Conservation (phyloP, 2,329 filamentous ascomycete species). For the Xylariomycetidae sp. region DNA sequence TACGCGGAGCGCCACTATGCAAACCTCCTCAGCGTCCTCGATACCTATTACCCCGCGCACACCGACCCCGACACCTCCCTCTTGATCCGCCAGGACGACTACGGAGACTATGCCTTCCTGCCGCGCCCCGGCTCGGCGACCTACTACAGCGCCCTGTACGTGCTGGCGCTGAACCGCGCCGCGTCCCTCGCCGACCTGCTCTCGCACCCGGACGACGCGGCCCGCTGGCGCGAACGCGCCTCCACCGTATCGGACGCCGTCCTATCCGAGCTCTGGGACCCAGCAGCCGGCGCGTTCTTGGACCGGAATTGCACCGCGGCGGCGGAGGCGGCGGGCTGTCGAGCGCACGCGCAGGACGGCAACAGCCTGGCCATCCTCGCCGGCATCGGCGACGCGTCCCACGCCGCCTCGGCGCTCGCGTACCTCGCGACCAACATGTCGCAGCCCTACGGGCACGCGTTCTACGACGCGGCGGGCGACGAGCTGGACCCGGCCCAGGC, state of each 20-base stretch:
- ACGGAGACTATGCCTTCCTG: constrained; percentile 50
- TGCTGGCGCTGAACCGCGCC: constrained; percentile 39
- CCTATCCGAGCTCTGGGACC: constrained; percentile 37
- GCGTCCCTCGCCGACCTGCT: constrained; percentile 35
- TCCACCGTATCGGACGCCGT: constrained; percentile 30
- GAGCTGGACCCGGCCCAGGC: constrained; percentile 23
- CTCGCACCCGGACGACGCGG: constrained; percentile 27
- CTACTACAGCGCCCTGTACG: constrained; percentile 49
- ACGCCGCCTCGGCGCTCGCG: constrained; percentile 30
- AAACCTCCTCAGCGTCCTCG: constrained; percentile 35
- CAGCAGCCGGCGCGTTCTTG: constrained; percentile 36
- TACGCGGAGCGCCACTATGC: constrained; percentile 39
- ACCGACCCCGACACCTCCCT: constrained; percentile 35
- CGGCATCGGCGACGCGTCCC: constrained; percentile 26
- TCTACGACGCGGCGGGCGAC: constrained; percentile 43
- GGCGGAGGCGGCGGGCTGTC: constrained; percentile 18
- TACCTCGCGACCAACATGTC: constrained; percentile 34
- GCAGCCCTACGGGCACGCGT: constrained; percentile 44
- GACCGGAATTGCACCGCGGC: constrained; percentile 32
- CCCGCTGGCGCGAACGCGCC: constrained; percentile 36
- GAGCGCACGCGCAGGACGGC: constrained; percentile 45
- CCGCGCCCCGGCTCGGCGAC: constrained; percentile 41
- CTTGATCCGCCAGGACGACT: constrained; percentile 37
- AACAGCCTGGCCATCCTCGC: constrained; percentile 42
- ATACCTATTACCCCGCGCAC: constrained; percentile 40